These are phyloP conservation scores for Trypanosoma platydactyli DNA, from an alignment of 208 protist species.

Conservation along the genomic window DNA sequence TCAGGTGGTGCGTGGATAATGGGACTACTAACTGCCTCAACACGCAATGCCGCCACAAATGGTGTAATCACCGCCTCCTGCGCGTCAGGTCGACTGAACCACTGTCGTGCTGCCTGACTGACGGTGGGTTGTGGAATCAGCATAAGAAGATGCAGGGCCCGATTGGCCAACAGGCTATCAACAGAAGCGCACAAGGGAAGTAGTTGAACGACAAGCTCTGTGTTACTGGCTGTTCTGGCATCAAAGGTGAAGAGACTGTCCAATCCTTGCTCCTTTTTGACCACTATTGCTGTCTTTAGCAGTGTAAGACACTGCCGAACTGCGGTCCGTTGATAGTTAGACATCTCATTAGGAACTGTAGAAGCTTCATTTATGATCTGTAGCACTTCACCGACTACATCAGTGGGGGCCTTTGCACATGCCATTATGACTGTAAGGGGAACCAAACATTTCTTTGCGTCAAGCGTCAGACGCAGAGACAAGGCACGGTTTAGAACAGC, in stretches of 20 bases:
- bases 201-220: conserved; percentile 50
- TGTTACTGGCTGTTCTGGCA: conserved; percentile 61
- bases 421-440: conserved; percentile 75
- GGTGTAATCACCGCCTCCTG: conserved; percentile 41
- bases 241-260: conserved; percentile 72
- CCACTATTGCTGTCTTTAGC: conserved; percentile 55
- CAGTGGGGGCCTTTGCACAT: conserved; percentile 63
- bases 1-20: conserved; percentile 60
- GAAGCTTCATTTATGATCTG: conserved; percentile 47
- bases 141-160: conserved; percentile 63
- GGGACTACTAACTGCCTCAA: conserved; percentile 19
- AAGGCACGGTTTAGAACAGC: conserved; percentile 67
- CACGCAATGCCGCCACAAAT: conserved; percentile 26
- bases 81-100: conserved; percentile 38
- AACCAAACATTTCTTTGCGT: conserved; percentile 24
- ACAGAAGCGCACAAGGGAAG: conserved; percentile 46
- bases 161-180: conserved; percentile 57
- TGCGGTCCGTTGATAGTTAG: conserved; percentile 61
- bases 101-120: conserved; percentile 52
- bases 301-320: conserved; percentile 72
- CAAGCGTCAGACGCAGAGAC: conserved; percentile 43
- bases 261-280: conserved; percentile 49
- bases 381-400: conserved; percentile 74
- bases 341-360: conserved; percentile 49
- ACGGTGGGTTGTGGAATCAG: conserved; percentile 54